Base-by-base conservation (phyloP, 108 stramenopile species). In the Fragilariopsis cylindrus region DNA sequence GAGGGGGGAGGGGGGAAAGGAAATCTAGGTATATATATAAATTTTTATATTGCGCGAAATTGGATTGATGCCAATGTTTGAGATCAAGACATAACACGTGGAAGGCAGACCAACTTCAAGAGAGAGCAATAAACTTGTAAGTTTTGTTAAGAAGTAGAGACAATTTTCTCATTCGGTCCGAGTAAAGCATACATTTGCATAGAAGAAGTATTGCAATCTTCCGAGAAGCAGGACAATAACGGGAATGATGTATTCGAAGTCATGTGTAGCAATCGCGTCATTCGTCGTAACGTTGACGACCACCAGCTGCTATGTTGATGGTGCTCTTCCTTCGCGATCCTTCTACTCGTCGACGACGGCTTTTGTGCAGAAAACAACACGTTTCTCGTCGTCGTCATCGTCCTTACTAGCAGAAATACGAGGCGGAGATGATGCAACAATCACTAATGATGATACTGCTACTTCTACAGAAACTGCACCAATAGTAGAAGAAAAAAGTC, bases 401-500 rank as follows among this genome's bases (percentile, higher is more conserved):
- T 15, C 52, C 11, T 39, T 60, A 19, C 15, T 60, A 6, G 6
- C 41, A 30, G 19, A 60, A 13, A 41, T 60, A 2, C 65, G 65
- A 11, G 65, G 65, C n/a, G 65, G 65, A 0, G 65, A 65, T 7
- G 65, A 0, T 48, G 46, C 45, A 15, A 50, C 65, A 6, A 53
- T n/a, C 52, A 53, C 15, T 53, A 2, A 53, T 53, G 52, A 53
- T 53, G 39, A 7, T 9, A 55, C 55, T 8, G 30, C 56, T 48
- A 9, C 65, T 4, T 7, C 42, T 19, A 53, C 48, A 56, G 64
- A 5, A 65, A 53, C 12, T 12, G 19, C 13, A 18, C 5, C 48
- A 18, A 11, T 11, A 3, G 18, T n/a, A 18, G 76, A 70, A 30
- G 76, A 79, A 62, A 52, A 62, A 5, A 72, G 64, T 65, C 70